Base-by-base conservation (phyloP, 306 rosid genomes). In the Quercus rubra region DNA sequence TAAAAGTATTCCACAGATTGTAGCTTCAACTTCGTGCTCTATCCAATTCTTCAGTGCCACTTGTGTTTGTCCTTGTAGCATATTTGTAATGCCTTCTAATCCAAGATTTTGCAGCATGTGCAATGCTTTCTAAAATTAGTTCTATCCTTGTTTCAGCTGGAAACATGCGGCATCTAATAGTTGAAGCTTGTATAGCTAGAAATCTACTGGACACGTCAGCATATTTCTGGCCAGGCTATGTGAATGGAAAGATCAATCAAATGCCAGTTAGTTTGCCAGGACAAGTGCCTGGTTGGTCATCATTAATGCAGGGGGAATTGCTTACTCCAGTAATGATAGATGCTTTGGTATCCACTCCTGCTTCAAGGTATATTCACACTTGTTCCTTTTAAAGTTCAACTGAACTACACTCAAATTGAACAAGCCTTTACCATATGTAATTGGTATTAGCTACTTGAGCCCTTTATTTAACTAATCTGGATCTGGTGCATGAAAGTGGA, bases 181-280 rank as follows among this genome's bases (percentile, higher is more conserved):
- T 91, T 76, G 99, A 95, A 89, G 97, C 99, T 85, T 95, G 96
- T 79, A 93, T 95, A 81, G 87, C 98, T 56, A 92, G 98, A 77
- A 90, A 91, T 82, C 85, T 95, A 57, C 88, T 95, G 63, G 99
- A 93, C 77, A 90, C 97, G 20, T 87, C 97, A 30, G 96, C 94
- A 59, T 95, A 95, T 86, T 85, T 85, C 80, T 95, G 99, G 99
- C 96, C 94, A 33, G 99, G 98, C 71, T 95, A 91, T 87, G 91
- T 87, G 67, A 90, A 86, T 28, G 97, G 97, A 80, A 70, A 79
- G 43, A 83, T 92, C 82, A 87, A 71, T 79, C 93, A 91, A 82
- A 71, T 88, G 80, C 98, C 98, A 41, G 97, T 91, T 58, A 85
- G 92, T 77, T 72, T 91, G 79, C 93, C 92, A 33, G 41, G 90